These are phyloP conservation scores for Coniochaeta prunicola DNA, from an alignment of 2,329 filamentous ascomycete genomes.

Conservation along the genomic window DNA sequence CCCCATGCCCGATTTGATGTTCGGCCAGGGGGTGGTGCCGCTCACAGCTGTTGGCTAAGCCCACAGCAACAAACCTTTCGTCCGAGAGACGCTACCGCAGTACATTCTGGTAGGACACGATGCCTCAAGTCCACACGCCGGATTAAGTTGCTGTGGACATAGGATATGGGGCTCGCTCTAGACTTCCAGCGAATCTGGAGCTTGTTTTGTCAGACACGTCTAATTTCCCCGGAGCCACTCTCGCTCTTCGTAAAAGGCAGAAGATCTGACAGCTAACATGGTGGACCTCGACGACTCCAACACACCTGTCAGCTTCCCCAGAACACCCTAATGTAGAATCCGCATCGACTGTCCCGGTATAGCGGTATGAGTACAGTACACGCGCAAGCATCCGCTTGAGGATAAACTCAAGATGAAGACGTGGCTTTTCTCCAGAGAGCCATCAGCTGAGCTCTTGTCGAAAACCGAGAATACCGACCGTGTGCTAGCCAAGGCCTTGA, in stretches of 20 bases:
- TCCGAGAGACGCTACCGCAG: background rate
- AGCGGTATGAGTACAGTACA: background rate
- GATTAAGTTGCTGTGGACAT: background rate
- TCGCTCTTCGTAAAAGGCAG: background rate
- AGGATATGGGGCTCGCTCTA: background rate
- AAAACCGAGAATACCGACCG: background rate
- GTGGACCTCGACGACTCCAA: background rate
- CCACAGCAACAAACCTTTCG: background rate
- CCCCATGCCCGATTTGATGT: background rate
- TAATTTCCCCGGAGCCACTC: background rate
- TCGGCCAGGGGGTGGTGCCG: background rate
- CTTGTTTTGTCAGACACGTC: background rate
- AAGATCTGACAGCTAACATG: background rate
- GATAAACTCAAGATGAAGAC: too few species aligned
- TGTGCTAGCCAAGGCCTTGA: background rate
- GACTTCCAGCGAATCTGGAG: background rate
- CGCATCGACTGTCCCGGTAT: background rate
- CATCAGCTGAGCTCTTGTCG: background rate
- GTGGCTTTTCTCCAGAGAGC: background rate
- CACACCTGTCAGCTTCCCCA: background rate
- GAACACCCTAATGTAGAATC: background rate
- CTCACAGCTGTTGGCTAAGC: background rate
- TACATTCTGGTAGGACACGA: background rate
- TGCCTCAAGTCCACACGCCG: background rate
- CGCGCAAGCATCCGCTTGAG: too few species aligned